Evolutionary conservation across 257 asterid genomes (phyloP), one percentile per base, ranked within the genome.

Genomic region (Paraleonurus japonicus): DNA sequence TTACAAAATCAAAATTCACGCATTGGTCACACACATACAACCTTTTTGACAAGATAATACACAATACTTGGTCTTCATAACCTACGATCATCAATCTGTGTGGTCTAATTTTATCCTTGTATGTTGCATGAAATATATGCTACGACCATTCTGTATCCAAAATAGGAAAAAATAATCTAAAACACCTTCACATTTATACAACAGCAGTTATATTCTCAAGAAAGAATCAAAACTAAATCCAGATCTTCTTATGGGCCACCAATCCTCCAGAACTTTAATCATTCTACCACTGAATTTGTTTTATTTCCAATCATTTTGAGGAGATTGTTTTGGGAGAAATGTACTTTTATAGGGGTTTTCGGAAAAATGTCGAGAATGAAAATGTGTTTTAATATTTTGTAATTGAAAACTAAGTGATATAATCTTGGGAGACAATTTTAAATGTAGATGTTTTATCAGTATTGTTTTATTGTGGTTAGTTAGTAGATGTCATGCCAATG

Each of bases 221-320:
- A 37, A 50, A 13, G 45, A 41, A 72, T 35, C 20, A 16, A 2
- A 54, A 53, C 26, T 30, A 45, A 11, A 47, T 0, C 43, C 19
- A 58, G 67, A 43, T 72, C 30, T 58, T 50, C 54, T 48, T 48
- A 27, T 67, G 68, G 47, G 24, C 61, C 61, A 37, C 32, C 30
- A 45, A 45, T 26, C 48, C 43, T 59, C 16, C 27, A 20, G 54
- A 72, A 16, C 65, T 39, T 68, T 51, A 61, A 27, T 43, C 3
- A 4, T 69, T 69, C 51, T 26, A 47, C 72, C 59, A 51, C 59
- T 7, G 59, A 13, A 19, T 47, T 45, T 45, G 19, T n/a, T 47
- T 47, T 16, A 47, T 47, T 47, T 47, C 8, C 54, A 47, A 16
- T 5, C 20, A n/a, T 47, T 47, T 45, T n/a, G 3, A 2, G 9